phyloP scores from a whole-genome alignment of 1,284 basidiomycete species.

The Termitomyces sp. region DNA sequence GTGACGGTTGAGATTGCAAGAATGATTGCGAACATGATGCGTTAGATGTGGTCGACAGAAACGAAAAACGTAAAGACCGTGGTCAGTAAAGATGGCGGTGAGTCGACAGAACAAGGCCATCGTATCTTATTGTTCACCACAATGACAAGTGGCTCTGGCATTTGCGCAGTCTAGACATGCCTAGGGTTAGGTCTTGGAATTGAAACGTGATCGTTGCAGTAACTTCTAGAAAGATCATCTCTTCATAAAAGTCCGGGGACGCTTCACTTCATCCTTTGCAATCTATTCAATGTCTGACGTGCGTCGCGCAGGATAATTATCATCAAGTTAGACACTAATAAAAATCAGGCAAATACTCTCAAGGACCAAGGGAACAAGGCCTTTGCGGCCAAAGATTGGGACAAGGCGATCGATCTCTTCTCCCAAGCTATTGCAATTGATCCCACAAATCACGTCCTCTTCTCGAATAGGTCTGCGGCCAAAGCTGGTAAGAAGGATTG shows the following conservation, averaged over 20 bases:
- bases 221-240: constrained; percentile 17
- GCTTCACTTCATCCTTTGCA: background rate
- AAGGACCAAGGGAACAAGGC: constrained; percentile 97
- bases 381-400: constrained; percentile 90
- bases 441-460: constrained; percentile 82
- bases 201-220: constrained; percentile 9
- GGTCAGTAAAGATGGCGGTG: constrained; percentile 12
- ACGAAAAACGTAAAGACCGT: constrained; percentile 17
- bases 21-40: constrained; percentile 22
- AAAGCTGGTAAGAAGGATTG: constrained; percentile 82
- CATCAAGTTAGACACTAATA: background rate
- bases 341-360: constrained; percentile 49
- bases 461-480: constrained; percentile 90
- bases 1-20: constrained; percentile 13
- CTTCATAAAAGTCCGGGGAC: constrained; percentile 7
- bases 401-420: constrained; percentile 85
- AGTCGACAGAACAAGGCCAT: constrained; percentile 6
- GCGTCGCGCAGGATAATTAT: background rate
- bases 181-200: constrained; percentile 15
- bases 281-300: constrained; percentile 15
- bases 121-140: background rate
- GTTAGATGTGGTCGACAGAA: constrained; percentile 10
- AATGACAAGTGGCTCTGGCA: background rate
- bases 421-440: constrained; percentile 85
- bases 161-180: background rate